A percentile compares a stretch with the other conserved stretches of the same genome.
Conservation (phyloP, 2,329 filamentous ascomycete genomes). For the Aaosphaeria pasadenensis region DNA sequence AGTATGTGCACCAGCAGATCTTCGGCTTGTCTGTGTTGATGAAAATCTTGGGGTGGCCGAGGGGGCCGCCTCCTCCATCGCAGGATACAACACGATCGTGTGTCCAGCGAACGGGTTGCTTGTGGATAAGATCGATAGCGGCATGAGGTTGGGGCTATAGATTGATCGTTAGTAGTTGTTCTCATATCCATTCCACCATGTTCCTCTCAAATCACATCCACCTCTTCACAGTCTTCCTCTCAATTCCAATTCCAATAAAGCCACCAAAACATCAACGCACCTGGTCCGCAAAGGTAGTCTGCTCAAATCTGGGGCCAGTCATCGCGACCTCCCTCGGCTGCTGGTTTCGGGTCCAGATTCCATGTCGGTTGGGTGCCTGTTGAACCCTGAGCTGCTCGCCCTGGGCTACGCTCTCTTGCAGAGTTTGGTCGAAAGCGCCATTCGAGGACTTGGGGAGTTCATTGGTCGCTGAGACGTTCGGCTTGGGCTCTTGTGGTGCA, state of each 20-base stretch:
- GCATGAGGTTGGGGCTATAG: slow-evolving; percentile 79
- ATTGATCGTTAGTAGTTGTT: neutral
- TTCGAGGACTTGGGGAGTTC: slow-evolving; percentile 52
- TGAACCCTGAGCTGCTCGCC: slow-evolving; percentile 57
- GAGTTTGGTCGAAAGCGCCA: slow-evolving; percentile 48
- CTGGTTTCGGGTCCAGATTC: slow-evolving; percentile 84
- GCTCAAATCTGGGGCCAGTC: slow-evolving; percentile 92
- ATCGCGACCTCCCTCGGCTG: slow-evolving; percentile 78
- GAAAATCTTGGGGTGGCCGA: slow-evolving; percentile 89
- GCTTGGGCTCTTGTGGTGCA: slow-evolving; percentile 46
- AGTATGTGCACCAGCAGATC: slow-evolving; percentile 88
- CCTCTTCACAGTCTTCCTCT: neutral
- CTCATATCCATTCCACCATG: neutral
- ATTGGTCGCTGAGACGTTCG: slow-evolving; percentile 61
- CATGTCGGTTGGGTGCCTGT: slow-evolving; percentile 85
- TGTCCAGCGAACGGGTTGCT: slow-evolving; percentile 90
- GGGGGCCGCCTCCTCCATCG: slow-evolving; percentile 86
- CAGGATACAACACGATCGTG: slow-evolving; percentile 79
- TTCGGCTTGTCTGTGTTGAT: slow-evolving; percentile 98
- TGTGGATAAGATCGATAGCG: slow-evolving; percentile 94
- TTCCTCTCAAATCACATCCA: neutral
- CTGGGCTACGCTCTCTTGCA: slow-evolving; percentile 54
- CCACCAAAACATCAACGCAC: slow-evolving; percentile 50
- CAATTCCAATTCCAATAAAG: neutral
- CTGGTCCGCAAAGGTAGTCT: slow-evolving; percentile 91